These are phyloP conservation scores for Ogataea henricii DNA, from an alignment of 805 yeast genomes.

Conservation along the genomic window DNA sequence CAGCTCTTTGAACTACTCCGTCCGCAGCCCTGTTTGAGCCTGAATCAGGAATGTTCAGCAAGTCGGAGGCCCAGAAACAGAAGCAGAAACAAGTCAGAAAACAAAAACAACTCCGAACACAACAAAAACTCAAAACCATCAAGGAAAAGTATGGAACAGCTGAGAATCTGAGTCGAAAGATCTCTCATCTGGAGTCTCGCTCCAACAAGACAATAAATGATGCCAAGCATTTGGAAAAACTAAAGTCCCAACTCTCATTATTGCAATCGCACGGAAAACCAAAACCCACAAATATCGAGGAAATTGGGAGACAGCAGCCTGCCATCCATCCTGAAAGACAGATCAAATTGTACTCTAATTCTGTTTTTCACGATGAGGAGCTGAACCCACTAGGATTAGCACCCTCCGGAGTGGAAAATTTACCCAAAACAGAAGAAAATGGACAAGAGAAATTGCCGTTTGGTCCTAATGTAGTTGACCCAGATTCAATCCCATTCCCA, in stretches of 20 bases:
- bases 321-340: slow-evolving; percentile 11
- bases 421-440: slow-evolving; percentile 36
- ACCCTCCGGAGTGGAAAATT: slow-evolving; percentile 38
- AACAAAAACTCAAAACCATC: slow-evolving; percentile 10
- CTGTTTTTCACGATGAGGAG: slow-evolving; percentile 66
- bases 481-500: slow-evolving; percentile 36
- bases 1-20: not conserved
- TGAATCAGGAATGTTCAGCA: not conserved
- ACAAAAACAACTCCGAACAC: slow-evolving; percentile 12
- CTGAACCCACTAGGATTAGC: slow-evolving; percentile 63
- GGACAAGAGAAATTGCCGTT: not conserved
- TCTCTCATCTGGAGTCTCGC: slow-evolving; percentile 13
- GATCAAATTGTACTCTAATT: slow-evolving; percentile 44
- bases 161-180: slow-evolving; percentile 14
- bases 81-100: slow-evolving; percentile 6
- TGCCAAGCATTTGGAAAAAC: slow-evolving; percentile 18
- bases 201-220: slow-evolving; percentile 17
- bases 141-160: slow-evolving; percentile 12
- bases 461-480: slow-evolving; percentile 10
- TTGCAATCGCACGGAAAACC: slow-evolving; percentile 19
- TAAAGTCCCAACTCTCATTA: slow-evolving; percentile 17
- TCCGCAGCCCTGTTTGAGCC: not conserved
- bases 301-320: not conserved
- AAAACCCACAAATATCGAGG: not conserved
- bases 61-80: slow-evolving; percentile 10